Evolutionary conservation across 2,329 filamentous ascomycete genomes (phyloP).

Genomic region (Aspergillus unguis): DNA sequence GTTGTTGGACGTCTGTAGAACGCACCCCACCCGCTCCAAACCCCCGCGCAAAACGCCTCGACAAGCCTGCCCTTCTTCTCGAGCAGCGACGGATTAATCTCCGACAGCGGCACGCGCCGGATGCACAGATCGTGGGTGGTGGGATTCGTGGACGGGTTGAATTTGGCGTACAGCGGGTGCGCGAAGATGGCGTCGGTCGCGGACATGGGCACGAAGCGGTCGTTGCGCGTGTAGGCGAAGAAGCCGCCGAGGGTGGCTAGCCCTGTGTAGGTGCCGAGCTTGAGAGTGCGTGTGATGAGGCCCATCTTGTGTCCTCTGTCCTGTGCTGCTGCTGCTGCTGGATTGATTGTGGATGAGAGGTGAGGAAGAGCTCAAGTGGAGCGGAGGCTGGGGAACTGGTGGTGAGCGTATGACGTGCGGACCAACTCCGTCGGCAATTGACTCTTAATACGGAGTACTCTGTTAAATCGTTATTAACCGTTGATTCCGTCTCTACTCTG

Average conservation of each 20-base stretch:
- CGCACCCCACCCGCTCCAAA: slow-evolving; percentile 65
- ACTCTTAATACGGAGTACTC: too few species aligned
- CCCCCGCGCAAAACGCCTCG: slow-evolving; percentile 63
- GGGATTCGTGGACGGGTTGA: slow-evolving; percentile 63
- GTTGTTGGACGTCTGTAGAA: slow-evolving; percentile 7
- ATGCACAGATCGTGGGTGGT: slow-evolving; percentile 63
- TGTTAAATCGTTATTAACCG: too few species aligned
- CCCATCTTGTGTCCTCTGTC: slow-evolving; percentile 47
- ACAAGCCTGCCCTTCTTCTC: slow-evolving; percentile 59
- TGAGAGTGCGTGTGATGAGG: slow-evolving; percentile 45
- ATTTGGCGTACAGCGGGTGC: slow-evolving; percentile 54
- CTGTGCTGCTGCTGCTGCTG: background rate
- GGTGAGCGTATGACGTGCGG: slow-evolving; percentile 2
- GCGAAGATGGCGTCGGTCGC: slow-evolving; percentile 61
- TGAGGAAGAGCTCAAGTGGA: background rate
- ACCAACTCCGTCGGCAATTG: slow-evolving; percentile 10
- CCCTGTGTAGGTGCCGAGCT: slow-evolving; percentile 46
- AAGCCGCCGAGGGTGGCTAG: slow-evolving; percentile 52
- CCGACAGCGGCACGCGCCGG: slow-evolving; percentile 59
- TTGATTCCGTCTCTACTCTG: too few species aligned
- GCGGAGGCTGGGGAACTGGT: slow-evolving; percentile 1
- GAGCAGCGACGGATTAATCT: slow-evolving; percentile 64
- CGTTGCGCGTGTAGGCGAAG: slow-evolving; percentile 54
- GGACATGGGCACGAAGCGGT: slow-evolving; percentile 57
- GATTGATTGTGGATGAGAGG: background rate